Evolutionary conservation across 2,329 filamentous ascomycete species (phyloP).

Genomic region (Penicillium sp.): DNA sequence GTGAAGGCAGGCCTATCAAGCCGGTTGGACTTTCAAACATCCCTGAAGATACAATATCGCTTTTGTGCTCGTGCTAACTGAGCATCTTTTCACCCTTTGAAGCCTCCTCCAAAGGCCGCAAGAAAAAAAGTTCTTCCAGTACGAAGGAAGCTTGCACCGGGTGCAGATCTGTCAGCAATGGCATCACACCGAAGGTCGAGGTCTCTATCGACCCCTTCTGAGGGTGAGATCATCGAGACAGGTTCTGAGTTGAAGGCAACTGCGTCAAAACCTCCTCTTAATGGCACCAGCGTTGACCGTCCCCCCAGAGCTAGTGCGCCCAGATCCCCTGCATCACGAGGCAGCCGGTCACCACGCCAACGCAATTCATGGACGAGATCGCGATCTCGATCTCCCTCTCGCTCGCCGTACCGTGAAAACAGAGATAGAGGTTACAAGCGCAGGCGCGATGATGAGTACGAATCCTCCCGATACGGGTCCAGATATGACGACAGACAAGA

Average conservation of each 20-base stretch:
- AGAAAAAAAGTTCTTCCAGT: constrained; percentile 1
- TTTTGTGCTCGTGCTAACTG: constrained; percentile 41
- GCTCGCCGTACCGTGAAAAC: constrained; percentile 43
- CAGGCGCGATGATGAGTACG: constrained; percentile 38
- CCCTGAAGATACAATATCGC: constrained; percentile 25
- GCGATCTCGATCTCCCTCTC: constrained; percentile 41
- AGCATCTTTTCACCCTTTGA: constrained; percentile 21
- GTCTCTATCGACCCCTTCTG: constrained; percentile 69
- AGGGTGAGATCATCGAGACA: constrained; percentile 83
- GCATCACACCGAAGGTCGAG: constrained; percentile 47
- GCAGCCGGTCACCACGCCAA: constrained; percentile 61
- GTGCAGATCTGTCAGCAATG: constrained; percentile 36
- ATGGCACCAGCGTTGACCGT: constrained; percentile 88
- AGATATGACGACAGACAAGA: constrained; percentile 42
- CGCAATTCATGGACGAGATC: constrained; percentile 49
- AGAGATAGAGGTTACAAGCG: constrained; percentile 45
- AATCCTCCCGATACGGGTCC: constrained; percentile 33
- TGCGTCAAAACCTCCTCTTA: constrained; percentile 71
- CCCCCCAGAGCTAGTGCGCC: constrained; percentile 72
- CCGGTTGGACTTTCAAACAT: constrained; percentile 46
- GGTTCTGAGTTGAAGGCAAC: constrained; percentile 78
- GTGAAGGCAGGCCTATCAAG: constrained; percentile 35
- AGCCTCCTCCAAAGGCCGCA: constrained; percentile 28
- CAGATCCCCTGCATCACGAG: constrained; percentile 53
- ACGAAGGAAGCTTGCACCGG: not conserved